phyloP scores from a whole-genome alignment of 2,329 filamentous ascomycete genomes.

The Coniella lustricola region DNA sequence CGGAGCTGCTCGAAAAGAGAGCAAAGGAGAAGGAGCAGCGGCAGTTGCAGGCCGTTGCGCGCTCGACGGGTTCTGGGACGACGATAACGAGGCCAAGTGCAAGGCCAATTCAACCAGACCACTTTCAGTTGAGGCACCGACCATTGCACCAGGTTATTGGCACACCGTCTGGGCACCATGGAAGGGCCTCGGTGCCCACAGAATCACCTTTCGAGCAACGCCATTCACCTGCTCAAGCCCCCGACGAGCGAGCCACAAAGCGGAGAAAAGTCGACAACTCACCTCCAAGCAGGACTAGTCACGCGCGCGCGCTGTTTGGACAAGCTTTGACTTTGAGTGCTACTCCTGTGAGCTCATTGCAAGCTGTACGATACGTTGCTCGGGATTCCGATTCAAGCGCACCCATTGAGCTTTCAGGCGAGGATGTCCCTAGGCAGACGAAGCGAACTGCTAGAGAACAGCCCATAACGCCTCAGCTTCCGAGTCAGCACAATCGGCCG shows the following conservation, averaged over 20 bases:
- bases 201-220: constrained; percentile 61
- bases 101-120: constrained; percentile 19
- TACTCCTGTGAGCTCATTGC: constrained; percentile 27
- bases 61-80: constrained; percentile 20
- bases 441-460: not conserved
- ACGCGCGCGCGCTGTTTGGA: constrained; percentile 45
- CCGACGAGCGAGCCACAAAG: constrained; percentile 31
- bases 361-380: constrained; percentile 19
- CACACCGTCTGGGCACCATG: constrained; percentile 55
- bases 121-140: constrained; percentile 34
- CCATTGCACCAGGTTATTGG: constrained; percentile 56
- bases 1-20: constrained; percentile 65
- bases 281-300: constrained; percentile 39
- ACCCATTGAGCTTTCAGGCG: not conserved
- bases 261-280: constrained; percentile 31
- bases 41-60: constrained; percentile 37
- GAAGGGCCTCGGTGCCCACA: constrained; percentile 49
- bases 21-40: constrained; percentile 48
- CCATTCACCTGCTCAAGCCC: constrained; percentile 24
- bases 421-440: not conserved
- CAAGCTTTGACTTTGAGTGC: constrained; percentile 38
- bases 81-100: constrained; percentile 22
- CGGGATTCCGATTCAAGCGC: constrained; percentile 10
- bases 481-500: too few species aligned
- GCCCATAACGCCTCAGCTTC: not conserved